phyloP scores from a whole-genome alignment of 768 basidiomycete species.

The Jaapia argillacea region DNA sequence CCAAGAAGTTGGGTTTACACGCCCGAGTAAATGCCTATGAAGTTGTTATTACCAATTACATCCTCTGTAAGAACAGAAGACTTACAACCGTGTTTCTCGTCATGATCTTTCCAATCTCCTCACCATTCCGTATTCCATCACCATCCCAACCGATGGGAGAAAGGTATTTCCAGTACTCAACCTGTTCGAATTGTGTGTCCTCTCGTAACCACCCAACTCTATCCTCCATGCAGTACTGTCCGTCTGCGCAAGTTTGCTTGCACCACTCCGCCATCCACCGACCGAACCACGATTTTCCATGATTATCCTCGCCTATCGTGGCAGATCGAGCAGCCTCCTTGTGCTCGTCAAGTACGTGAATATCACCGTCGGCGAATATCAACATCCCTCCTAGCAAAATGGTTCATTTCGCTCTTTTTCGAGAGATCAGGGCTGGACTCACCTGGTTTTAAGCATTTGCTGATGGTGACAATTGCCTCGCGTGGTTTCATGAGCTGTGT shows the following conservation, averaged over 20 bases:
- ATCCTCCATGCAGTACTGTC: conserved; percentile 9
- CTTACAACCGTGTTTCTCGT: conserved; percentile 10
- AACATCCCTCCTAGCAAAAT: conserved; percentile 13
- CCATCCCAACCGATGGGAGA: conserved; percentile 14
- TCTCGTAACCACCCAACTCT: conserved; percentile 5
- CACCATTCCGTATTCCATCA: conserved; percentile 10
- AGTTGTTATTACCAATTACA: not conserved
- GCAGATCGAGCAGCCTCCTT: conserved; percentile 5
- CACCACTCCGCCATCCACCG: conserved; percentile 12
- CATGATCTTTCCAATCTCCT: conserved; percentile 11
- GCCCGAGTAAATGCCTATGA: not conserved
- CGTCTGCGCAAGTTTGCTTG: conserved; percentile 11
- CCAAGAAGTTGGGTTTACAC: not conserved
- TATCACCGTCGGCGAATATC: conserved; percentile 15
- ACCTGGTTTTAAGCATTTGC: conserved; percentile 15
- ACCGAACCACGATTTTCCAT: conserved; percentile 13
- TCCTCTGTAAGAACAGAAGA: not conserved
- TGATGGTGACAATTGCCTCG: conserved; percentile 7
- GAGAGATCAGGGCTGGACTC: not conserved
- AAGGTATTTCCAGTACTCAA: conserved; percentile 7
- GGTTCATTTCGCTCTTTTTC: not conserved
- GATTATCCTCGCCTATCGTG: conserved; percentile 5
- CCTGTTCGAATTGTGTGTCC: not conserved
- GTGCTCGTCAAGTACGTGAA: conserved; percentile 11
- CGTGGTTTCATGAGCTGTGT: conserved; percentile 12